Conservation (phyloP, 805 yeast genomes). For the Debaryomyces maramus region DNA sequence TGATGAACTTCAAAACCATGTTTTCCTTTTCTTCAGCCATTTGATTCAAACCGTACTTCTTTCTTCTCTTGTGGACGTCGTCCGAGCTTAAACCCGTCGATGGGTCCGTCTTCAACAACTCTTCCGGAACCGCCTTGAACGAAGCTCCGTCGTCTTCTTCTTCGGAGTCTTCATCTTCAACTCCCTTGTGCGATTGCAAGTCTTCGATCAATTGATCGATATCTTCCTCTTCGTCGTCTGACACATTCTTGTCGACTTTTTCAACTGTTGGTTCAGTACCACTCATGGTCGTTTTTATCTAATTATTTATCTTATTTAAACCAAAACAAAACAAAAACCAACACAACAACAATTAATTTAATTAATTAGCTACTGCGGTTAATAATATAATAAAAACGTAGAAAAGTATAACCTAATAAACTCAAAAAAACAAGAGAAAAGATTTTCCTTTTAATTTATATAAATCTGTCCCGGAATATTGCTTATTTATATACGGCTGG, state of each 20-base stretch:
- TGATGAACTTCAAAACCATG: slow-evolving; percentile 71
- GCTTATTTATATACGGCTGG: slow-evolving; percentile 1
- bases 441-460: too few species aligned
- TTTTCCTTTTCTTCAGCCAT: slow-evolving; percentile 89
- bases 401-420: slow-evolving; percentile 1
- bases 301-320: slow-evolving; percentile 1
- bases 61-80: slow-evolving; percentile 79
- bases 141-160: slow-evolving; percentile 36
- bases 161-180: slow-evolving; percentile 57
- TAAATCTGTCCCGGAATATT: too few species aligned
- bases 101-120: slow-evolving; percentile 79
- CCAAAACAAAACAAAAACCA: background rate
- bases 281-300: slow-evolving; percentile 20
- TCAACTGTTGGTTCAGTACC: slow-evolving; percentile 56
- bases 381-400: slow-evolving; percentile 1
- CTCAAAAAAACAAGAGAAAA: background rate
- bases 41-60: slow-evolving; percentile 87
- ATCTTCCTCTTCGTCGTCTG: slow-evolving; percentile 55
- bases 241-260: slow-evolving; percentile 52
- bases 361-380: background rate
- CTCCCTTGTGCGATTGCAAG: slow-evolving; percentile 67
- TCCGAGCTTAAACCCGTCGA: slow-evolving; percentile 72
- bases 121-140: slow-evolving; percentile 80
- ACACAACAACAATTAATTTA: background rate
- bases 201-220: slow-evolving; percentile 70